Evolutionary conservation across 495 filamentous ascomycete species (phyloP), one percentile per base, ranked within the genome.

Genomic region (Lentithecium fluviatile): DNA sequence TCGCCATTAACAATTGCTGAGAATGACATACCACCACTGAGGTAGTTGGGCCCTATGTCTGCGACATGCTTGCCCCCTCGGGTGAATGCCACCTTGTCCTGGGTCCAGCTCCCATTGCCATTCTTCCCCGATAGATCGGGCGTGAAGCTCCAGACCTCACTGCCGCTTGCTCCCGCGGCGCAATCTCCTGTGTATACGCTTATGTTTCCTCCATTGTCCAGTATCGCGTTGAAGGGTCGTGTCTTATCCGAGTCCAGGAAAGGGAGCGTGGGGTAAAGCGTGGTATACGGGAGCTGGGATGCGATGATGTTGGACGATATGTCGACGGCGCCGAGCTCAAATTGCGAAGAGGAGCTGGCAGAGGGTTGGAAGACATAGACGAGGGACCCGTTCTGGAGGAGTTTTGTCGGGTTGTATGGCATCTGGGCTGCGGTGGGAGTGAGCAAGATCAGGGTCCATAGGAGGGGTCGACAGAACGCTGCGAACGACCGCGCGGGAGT

Each of bases 341-440:
- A 70, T 20, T 70, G 71, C 26, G 63, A 50, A 65, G 72, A 75
- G 59, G 73, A 78, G 34, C 32, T 17, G 69, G 70, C 74, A 51
- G 73, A 75, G 56, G 76, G 74, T 60, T 70, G 76, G 58, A 93
- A 81, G 56, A 91, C 76, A 69, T 91, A 93, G 34, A 76, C 72
- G 54, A 78, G 57, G 43, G 77, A 70, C 62, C 78, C 78, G 40
- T 80, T 75, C 29, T 73, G 76, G 45, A 82, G 75, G 19, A 92
- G 79, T 21, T 78, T 80, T 0, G 91, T 88, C 0, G 91, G 89
- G 23, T 81, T 83, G 76, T 95, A 95, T 29, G 89, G 89, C 23
- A 90, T 76, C 21, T 60, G 49, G 25, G 71, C 69, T 6, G 45
- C 45, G 45, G 50, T 37, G 12, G 52, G 34, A 34, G 52, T 6